phyloP scores from a whole-genome alignment of 2,329 filamentous ascomycete species.

The Penicillium sp. region DNA sequence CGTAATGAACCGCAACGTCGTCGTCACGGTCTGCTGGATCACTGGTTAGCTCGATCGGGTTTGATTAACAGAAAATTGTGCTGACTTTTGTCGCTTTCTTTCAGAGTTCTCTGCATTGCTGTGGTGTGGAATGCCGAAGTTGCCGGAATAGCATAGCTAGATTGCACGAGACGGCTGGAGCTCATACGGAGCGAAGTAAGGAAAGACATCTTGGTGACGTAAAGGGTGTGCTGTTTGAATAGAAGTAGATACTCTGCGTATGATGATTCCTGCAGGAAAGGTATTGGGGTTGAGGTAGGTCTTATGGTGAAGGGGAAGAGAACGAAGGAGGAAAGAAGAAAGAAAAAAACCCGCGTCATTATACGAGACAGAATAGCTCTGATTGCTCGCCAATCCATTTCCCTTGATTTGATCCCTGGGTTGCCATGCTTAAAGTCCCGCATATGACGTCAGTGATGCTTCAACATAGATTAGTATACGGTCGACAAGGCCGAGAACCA shows the following conservation, averaged over 20 bases:
- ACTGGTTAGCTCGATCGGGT: neutral
- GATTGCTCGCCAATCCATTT: neutral
- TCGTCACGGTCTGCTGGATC: slow-evolving; percentile 44
- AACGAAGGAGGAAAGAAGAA: neutral
- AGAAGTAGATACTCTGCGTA: neutral
- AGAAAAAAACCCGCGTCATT: neutral
- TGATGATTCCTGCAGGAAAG: neutral
- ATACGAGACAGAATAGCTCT: neutral
- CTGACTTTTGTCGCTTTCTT: slow-evolving; percentile 38
- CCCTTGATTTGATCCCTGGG: slow-evolving; percentile 4
- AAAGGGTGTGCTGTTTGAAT: neutral
- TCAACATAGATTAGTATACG: neutral
- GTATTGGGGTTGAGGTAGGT: neutral
- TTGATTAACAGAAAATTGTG: neutral
- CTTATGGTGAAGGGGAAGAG: neutral
- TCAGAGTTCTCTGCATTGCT: slow-evolving; percentile 26
- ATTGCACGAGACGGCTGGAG: slow-evolving; percentile 24
- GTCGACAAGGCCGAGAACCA: neutral
- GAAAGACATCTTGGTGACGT: slow-evolving; percentile 34
- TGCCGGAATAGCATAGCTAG: slow-evolving; percentile 12
- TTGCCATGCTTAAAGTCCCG: neutral
- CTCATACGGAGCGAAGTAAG: slow-evolving; percentile 29
- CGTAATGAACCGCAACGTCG: slow-evolving; percentile 45
- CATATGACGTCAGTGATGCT: slow-evolving; percentile 20
- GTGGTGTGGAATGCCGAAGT: slow-evolving; percentile 33